These are phyloP conservation scores for Raphanus hybrid DNA, from an alignment of 441 rosid genomes.

Conservation along the genomic window DNA sequence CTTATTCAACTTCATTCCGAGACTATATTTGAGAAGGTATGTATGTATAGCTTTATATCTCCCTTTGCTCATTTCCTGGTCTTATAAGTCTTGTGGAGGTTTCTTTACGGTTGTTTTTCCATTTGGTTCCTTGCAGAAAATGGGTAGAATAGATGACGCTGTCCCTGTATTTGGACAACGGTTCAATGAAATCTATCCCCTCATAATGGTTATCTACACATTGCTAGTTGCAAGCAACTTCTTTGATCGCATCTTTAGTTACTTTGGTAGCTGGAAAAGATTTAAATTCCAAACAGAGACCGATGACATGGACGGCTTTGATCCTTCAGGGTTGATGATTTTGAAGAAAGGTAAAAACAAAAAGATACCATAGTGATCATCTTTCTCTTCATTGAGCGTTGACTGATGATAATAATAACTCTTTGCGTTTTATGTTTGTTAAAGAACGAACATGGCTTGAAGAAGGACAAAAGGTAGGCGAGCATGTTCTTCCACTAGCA, in stretches of 20 bases:
- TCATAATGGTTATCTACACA: constrained; percentile 95
- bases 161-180: constrained; percentile 84
- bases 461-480: constrained; percentile 86
- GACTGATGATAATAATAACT: neutral
- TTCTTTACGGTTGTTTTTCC: neutral
- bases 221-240: constrained; percentile 93
- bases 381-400: neutral
- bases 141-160: constrained; percentile 89
- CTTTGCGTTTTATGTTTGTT: constrained; percentile 6
- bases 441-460: constrained; percentile 90
- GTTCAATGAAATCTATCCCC: constrained; percentile 94
- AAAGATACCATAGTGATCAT: neutral
- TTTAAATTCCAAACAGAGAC: constrained; percentile 82
- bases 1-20: constrained; percentile 70
- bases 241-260: constrained; percentile 81
- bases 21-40: constrained; percentile 90
- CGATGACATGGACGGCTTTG: constrained; percentile 89
- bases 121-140: constrained; percentile 63
- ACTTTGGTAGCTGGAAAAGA: constrained; percentile 97
- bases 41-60: constrained; percentile 1
- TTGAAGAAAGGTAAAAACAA: constrained; percentile 71
- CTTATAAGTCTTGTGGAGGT: constrained; percentile 9
- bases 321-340: constrained; percentile 90
- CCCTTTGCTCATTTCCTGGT: constrained; percentile 19
- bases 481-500: constrained; percentile 90